Evolutionary conservation across 169 alveolate genomes (phyloP).

Genomic region (Plasmodium vivax): DNA sequence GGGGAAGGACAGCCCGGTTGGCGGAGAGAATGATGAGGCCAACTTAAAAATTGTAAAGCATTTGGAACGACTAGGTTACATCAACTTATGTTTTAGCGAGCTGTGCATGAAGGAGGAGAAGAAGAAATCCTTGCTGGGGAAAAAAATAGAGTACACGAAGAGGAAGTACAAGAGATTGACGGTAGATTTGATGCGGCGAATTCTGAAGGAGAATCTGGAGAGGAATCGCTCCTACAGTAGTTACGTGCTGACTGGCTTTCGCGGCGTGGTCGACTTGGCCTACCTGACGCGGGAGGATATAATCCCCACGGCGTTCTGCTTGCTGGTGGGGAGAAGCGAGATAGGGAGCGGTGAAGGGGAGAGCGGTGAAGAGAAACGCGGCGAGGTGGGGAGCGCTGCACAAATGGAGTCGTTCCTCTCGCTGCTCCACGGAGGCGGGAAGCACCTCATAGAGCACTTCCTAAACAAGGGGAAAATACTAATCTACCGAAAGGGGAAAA

Average conservation of each 20-base stretch:
- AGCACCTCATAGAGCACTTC: not conserved
- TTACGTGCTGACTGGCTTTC: slow-evolving; percentile 43
- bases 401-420: not conserved
- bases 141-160: slow-evolving; percentile 67
- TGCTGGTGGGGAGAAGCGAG: not conserved
- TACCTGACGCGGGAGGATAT: slow-evolving; percentile 26
- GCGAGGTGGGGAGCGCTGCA: not conserved
- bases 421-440: not conserved
- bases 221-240: slow-evolving; percentile 19
- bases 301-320: slow-evolving; percentile 31
- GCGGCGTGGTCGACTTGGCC: not conserved
- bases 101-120: slow-evolving; percentile 66
- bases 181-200: slow-evolving; percentile 47
- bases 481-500: slow-evolving; percentile 36
- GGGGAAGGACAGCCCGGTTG: not conserved
- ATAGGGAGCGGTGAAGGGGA: not conserved
- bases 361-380: not conserved
- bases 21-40: not conserved
- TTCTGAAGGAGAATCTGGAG: slow-evolving; percentile 68
- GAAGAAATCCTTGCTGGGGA: slow-evolving; percentile 67
- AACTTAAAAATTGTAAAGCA: slow-evolving; percentile 22
- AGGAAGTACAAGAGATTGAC: slow-evolving; percentile 53
- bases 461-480: slow-evolving; percentile 66
- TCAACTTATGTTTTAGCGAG: slow-evolving; percentile 39
- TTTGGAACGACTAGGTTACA: slow-evolving; percentile 47